These are phyloP conservation scores for Karstenula rhodostoma DNA, from an alignment of 2,329 filamentous ascomycete species.

Conservation along the genomic window DNA sequence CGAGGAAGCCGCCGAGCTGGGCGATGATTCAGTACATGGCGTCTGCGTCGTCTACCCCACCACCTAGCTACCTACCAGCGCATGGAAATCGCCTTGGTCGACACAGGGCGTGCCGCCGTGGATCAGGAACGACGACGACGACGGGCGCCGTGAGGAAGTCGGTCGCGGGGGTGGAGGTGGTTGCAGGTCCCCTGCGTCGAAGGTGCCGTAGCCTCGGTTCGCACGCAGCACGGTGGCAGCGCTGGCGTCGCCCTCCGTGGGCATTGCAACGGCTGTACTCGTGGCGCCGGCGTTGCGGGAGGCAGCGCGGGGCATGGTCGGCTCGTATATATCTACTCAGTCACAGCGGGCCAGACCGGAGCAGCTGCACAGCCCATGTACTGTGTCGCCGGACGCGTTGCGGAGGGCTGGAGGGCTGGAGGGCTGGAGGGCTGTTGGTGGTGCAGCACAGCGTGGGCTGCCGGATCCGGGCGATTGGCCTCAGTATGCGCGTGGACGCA, in stretches of 20 bases:
- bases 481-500: conserved; percentile 1
- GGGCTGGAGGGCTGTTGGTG: conserved; percentile 6
- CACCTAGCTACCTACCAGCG: conserved; percentile 44
- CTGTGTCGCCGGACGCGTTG: background rate
- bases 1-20: conserved; percentile 80
- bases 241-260: conserved; percentile 43
- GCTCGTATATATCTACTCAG: conserved; percentile 14
- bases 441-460: conserved; percentile 6
- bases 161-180: conserved; percentile 53
- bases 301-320: conserved; percentile 23
- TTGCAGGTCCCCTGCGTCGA: conserved; percentile 42
- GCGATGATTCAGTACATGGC: too few species aligned
- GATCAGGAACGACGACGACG: conserved; percentile 8
- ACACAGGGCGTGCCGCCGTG: conserved; percentile 45
- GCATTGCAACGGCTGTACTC: conserved; percentile 44
- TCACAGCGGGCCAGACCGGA: conserved; percentile 6
- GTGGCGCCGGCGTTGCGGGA: conserved; percentile 14
- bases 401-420: conserved; percentile 9
- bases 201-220: conserved; percentile 44
- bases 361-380: conserved; percentile 10
- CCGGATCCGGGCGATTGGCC: conserved; percentile 13
- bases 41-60: too few species aligned
- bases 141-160: conserved; percentile 49
- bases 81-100: conserved; percentile 58
- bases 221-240: conserved; percentile 48